A percentile compares a stretch with the other conserved stretches of the same genome.
These are phyloP conservation scores for Tubosaeta sp. DNA, from an alignment of 768 basidiomycete genomes.

Conservation along the genomic window DNA sequence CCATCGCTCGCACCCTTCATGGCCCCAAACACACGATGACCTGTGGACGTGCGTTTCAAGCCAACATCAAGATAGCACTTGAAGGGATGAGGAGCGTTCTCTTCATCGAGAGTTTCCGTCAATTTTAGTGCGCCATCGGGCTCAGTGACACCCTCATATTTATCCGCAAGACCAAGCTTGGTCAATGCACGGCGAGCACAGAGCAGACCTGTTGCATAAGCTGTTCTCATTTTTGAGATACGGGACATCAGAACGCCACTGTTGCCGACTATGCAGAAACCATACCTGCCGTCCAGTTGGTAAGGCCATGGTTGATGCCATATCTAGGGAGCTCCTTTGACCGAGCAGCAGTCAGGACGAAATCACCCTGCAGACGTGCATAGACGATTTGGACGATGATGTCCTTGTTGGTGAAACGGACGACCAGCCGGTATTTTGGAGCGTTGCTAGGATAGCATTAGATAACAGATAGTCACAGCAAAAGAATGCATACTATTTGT, in stretches of 20 bases:
- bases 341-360: slow-evolving; percentile 82
- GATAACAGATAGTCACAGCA: neutral
- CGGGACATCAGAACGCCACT: slow-evolving; percentile 1
- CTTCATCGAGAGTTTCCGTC: slow-evolving; percentile 84
- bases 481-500: slow-evolving; percentile 77
- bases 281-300: slow-evolving; percentile 96
- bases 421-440: slow-evolving; percentile 97
- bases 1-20: slow-evolving; percentile 99
- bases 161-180: slow-evolving; percentile 95
- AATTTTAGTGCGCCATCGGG: slow-evolving; percentile 81
- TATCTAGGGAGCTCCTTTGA: slow-evolving; percentile 92
- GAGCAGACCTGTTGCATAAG: slow-evolving; percentile 96
- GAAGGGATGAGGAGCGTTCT: slow-evolving; percentile 97
- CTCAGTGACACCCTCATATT: slow-evolving; percentile 92
- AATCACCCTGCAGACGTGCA: slow-evolving; percentile 96
- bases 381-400: slow-evolving; percentile 95
- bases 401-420: slow-evolving; percentile 97
- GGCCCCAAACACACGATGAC: slow-evolving; percentile 95
- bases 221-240: no score
- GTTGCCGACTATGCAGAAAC: neutral
- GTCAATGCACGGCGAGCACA: slow-evolving; percentile 90
- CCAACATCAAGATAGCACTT: slow-evolving; percentile 99
- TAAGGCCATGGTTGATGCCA: slow-evolving; percentile 96
- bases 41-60: slow-evolving; percentile 95
- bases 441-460: slow-evolving; percentile 59